These are phyloP conservation scores for Boletellus emodensis DNA, from an alignment of 768 basidiomycete species.

Conservation along the genomic window DNA sequence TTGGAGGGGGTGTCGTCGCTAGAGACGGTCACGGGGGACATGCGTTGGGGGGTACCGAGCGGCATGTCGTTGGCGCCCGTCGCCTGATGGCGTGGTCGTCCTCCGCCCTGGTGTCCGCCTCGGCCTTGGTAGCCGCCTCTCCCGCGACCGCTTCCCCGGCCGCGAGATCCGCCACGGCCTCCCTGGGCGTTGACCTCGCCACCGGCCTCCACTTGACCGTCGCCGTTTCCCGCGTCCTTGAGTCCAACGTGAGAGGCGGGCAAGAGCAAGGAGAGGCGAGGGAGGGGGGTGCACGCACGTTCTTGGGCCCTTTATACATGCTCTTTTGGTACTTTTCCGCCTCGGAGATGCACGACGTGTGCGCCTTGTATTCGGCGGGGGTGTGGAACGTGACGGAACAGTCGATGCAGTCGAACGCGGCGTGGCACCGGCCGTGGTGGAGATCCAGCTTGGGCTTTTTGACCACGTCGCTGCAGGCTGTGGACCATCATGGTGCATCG, in stretches of 20 bases:
- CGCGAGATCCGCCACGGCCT: constrained; percentile 4
- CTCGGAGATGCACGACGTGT: constrained; percentile 84
- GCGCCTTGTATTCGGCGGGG: constrained; percentile 73
- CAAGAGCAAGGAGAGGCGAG: background rate
- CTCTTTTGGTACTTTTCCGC: constrained; percentile 92
- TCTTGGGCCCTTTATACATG: constrained; percentile 78
- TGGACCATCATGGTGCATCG: background rate
- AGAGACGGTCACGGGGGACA: constrained; percentile 40
- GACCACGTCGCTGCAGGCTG: constrained; percentile 80
- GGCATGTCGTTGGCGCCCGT: constrained; percentile 74
- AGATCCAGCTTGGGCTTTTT: constrained; percentile 93
- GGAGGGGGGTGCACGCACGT: constrained; percentile 13
- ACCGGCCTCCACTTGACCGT: constrained; percentile 7
- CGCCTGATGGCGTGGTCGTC: constrained; percentile 18
- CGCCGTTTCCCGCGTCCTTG: background rate
- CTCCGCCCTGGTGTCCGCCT: constrained; percentile 26
- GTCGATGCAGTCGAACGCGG: constrained; percentile 80
- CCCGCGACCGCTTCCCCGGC: constrained; percentile 24
- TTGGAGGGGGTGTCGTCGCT: constrained; percentile 5
- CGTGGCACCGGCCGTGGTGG: constrained; percentile 57
- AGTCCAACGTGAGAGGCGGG: background rate
- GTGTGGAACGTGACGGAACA: constrained; percentile 80
- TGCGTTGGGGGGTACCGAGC: constrained; percentile 57
- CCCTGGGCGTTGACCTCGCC: constrained; percentile 19
- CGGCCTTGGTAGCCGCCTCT: constrained; percentile 28